Percentiles rank a stretch among this genome's conserved stretches.
Evolutionary conservation across 2,329 filamentous ascomycete genomes (phyloP).

Genomic region (Cladosporium austrohemisphaericum): DNA sequence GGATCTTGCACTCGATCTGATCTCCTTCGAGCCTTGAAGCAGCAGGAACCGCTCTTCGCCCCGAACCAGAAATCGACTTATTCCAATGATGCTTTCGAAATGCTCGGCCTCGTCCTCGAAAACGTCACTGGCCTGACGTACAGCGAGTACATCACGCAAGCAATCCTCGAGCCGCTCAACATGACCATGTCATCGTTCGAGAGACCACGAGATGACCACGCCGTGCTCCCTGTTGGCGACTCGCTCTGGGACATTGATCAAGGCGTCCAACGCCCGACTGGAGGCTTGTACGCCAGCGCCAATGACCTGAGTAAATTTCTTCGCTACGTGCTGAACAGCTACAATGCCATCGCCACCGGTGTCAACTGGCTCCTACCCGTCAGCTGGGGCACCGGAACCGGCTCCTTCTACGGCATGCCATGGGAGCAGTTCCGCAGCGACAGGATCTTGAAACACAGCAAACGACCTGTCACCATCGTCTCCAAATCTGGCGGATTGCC

Average conservation of each 20-base stretch:
- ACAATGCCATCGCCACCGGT: slow-evolving; percentile 40
- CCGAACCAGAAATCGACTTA: slow-evolving; percentile 43
- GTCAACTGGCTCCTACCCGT: slow-evolving; percentile 44
- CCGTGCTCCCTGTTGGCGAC: slow-evolving; percentile 36
- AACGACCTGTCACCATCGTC: slow-evolving; percentile 41
- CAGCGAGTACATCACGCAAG: slow-evolving; percentile 36
- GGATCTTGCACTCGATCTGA: slow-evolving; percentile 33
- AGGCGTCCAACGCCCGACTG: slow-evolving; percentile 42
- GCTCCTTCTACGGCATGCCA: slow-evolving; percentile 45
- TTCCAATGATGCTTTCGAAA: slow-evolving; percentile 39
- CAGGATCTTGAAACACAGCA: slow-evolving; percentile 35
- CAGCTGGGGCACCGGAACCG: slow-evolving; percentile 35
- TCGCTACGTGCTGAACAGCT: slow-evolving; percentile 40
- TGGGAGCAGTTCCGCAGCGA: slow-evolving; percentile 47
- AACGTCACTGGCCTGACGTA: slow-evolving; percentile 37
- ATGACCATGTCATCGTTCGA: slow-evolving; percentile 35
- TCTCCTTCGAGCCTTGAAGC: slow-evolving; percentile 32
- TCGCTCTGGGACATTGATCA: slow-evolving; percentile 40
- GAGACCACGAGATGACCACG: slow-evolving; percentile 33
- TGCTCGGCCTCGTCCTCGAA: slow-evolving; percentile 41
- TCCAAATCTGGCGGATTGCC: slow-evolving; percentile 45
- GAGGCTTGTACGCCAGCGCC: slow-evolving; percentile 42
- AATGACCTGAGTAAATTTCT: slow-evolving; percentile 43
- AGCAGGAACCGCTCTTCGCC: slow-evolving; percentile 36
- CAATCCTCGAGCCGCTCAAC: slow-evolving; percentile 39